Evolutionary conservation across 768 basidiomycete species (phyloP).

Genomic region (Lentinus tigrinus): DNA sequence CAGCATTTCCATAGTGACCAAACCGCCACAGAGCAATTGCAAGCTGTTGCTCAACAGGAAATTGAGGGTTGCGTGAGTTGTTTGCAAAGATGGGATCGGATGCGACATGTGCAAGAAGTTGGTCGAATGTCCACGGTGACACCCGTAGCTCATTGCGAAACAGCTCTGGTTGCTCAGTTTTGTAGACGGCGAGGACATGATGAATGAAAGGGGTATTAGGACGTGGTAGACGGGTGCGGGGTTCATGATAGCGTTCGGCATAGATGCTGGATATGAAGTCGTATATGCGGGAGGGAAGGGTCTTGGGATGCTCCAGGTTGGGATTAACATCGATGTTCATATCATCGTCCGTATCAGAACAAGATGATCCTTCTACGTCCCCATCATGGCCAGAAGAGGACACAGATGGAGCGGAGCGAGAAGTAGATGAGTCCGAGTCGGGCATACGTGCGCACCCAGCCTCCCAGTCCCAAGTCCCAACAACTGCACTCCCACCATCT

Average conservation of each 20-base stretch:
- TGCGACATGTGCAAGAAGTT: constrained; percentile 1
- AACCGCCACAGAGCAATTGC: constrained; percentile 40
- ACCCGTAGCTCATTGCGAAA: background rate
- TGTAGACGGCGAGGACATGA: background rate
- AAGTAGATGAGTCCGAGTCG: no score
- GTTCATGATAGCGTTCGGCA: background rate
- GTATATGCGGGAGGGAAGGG: no score
- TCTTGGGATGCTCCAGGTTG: no score
- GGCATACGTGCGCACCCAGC: no score
- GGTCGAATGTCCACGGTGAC: background rate
- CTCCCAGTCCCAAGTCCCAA: no score
- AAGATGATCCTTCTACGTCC: no score
- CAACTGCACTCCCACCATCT: no score
- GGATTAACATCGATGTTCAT: no score
- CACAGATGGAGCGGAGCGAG: no score
- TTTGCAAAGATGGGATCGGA: constrained; percentile 29
- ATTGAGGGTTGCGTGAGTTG: constrained; percentile 27
- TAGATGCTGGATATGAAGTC: background rate
- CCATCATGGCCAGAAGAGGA: no score
- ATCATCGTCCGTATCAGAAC: no score
- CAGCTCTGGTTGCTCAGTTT: background rate
- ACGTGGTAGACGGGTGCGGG: background rate
- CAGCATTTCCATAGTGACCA: constrained; percentile 41
- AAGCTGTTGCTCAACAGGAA: constrained; percentile 31
- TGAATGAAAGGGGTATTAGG: background rate